These are phyloP conservation scores for Neofusicoccum ribis DNA, from an alignment of 2,329 filamentous ascomycete genomes.

Conservation along the genomic window DNA sequence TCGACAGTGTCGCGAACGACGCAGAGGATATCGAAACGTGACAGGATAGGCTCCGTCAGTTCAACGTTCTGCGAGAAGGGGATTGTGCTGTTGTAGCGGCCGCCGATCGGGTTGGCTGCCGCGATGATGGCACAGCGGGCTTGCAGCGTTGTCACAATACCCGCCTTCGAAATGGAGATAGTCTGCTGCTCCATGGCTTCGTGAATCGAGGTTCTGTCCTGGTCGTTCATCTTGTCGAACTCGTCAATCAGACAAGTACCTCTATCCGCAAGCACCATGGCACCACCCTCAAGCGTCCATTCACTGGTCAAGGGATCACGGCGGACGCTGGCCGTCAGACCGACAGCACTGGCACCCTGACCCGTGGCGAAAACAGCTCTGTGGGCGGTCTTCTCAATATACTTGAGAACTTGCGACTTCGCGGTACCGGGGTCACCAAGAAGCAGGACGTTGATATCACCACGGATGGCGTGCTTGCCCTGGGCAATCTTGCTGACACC, in stretches of 20 bases:
- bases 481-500: slow-evolving; percentile 90
- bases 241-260: slow-evolving; percentile 98
- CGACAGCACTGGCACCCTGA: slow-evolving; percentile 94
- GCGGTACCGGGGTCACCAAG: slow-evolving; percentile 97
- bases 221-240: slow-evolving; percentile 99
- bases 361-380: slow-evolving; percentile 99
- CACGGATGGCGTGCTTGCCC: slow-evolving; percentile 86
- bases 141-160: slow-evolving; percentile 95
- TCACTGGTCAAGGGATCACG: slow-evolving; percentile 88
- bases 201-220: slow-evolving; percentile 96
- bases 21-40: slow-evolving; percentile 95
- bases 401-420: slow-evolving; percentile 95
- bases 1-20: slow-evolving; percentile 96
- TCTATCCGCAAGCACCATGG: slow-evolving; percentile 96
- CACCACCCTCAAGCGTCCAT: slow-evolving; percentile 96
- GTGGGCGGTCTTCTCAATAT: slow-evolving; percentile 92
- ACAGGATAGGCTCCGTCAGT: slow-evolving; percentile 93
- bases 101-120: slow-evolving; percentile 93
- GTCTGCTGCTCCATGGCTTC: slow-evolving; percentile 99
- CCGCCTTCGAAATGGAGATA: slow-evolving; percentile 97
- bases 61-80: slow-evolving; percentile 97
- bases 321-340: slow-evolving; percentile 96
- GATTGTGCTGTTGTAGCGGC: slow-evolving; percentile 93
- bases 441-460: slow-evolving; percentile 95
- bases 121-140: slow-evolving; percentile 95